Conservation (phyloP, 495 filamentous ascomycete species). For the Poronia punctata region DNA sequence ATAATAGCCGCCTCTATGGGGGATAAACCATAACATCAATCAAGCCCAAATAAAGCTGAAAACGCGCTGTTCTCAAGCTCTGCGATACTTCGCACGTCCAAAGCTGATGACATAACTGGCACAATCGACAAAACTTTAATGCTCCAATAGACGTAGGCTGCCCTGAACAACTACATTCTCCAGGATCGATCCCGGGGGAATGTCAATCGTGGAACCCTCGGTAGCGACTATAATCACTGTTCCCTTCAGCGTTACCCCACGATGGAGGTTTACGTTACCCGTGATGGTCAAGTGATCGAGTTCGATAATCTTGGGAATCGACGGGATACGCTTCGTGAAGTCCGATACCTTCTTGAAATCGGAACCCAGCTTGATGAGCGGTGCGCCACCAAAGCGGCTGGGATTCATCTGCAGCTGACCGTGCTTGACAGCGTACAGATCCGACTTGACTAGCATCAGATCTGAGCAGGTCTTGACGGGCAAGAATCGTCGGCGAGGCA, state of each 20-base stretch:
- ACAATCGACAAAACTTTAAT: conserved; percentile 48
- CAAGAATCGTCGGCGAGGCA: conserved; percentile 94
- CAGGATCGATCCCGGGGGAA: conserved; percentile 89
- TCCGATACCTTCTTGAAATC: conserved; percentile 99
- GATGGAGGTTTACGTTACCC: conserved; percentile 90
- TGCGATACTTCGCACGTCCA: background rate
- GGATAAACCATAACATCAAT: conserved; percentile 7
- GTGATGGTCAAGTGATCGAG: conserved; percentile 97
- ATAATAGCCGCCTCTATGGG: conserved; percentile 8
- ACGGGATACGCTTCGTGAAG: conserved; percentile 95
- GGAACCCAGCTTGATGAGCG: conserved; percentile 94
- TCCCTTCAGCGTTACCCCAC: conserved; percentile 92
- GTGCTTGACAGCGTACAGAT: conserved; percentile 99
- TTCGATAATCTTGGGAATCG: conserved; percentile 96
- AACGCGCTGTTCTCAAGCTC: background rate
- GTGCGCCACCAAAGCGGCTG: conserved; percentile 94
- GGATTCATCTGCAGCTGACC: conserved; percentile 95
- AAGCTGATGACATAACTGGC: conserved; percentile 17
- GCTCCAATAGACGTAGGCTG: conserved; percentile 88
- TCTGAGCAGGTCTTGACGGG: conserved; percentile 99
- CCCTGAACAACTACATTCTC: conserved; percentile 99
- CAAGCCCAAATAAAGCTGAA: background rate
- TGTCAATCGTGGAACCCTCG: conserved; percentile 95
- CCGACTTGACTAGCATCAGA: conserved; percentile 98
- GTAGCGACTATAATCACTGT: conserved; percentile 99